Conservation (phyloP, 345 rosid genomes). For the Barbarea vulgaris region DNA sequence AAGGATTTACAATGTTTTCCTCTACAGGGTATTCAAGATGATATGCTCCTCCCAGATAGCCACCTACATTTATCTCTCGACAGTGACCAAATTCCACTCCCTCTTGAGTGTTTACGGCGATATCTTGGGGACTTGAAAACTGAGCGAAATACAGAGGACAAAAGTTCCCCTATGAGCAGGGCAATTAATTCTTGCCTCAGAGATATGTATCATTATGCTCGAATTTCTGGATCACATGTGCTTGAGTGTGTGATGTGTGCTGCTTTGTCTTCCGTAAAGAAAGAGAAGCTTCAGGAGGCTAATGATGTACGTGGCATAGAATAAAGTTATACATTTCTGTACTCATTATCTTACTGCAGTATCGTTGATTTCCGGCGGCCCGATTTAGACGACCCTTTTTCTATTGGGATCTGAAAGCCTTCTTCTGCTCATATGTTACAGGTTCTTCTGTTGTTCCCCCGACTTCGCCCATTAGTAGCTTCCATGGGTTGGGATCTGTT, state of each 20-base stretch:
- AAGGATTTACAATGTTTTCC: slow-evolving; percentile 13
- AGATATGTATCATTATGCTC: slow-evolving; percentile 89
- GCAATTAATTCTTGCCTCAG: slow-evolving; percentile 65
- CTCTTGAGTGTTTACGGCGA: slow-evolving; percentile 63
- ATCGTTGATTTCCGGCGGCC: slow-evolving; percentile 13
- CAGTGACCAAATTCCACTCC: slow-evolving; percentile 59
- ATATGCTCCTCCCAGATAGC: slow-evolving; percentile 62
- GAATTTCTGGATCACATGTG: slow-evolving; percentile 79
- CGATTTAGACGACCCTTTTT: slow-evolving; percentile 4
- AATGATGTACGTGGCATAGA: slow-evolving; percentile 64
- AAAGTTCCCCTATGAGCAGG: slow-evolving; percentile 45
- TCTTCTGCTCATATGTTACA: slow-evolving; percentile 43
- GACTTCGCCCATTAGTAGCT: slow-evolving; percentile 82
- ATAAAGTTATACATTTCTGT: background rate
- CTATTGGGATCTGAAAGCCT: slow-evolving; percentile 22
- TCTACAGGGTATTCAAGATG: slow-evolving; percentile 80
- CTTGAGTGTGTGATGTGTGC: slow-evolving; percentile 81
- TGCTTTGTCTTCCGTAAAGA: slow-evolving; percentile 67
- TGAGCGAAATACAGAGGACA: slow-evolving; percentile 47
- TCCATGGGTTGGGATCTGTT: slow-evolving; percentile 98
- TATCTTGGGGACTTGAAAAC: slow-evolving; percentile 51
- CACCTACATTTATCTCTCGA: slow-evolving; percentile 54
- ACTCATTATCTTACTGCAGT: slow-evolving; percentile 24
- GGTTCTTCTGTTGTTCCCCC: slow-evolving; percentile 77
- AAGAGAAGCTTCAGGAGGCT: slow-evolving; percentile 81